Base-by-base conservation (phyloP, 2,329 filamentous ascomycete genomes). In the Ophiocordyceps camponoti-leonardi region DNA sequence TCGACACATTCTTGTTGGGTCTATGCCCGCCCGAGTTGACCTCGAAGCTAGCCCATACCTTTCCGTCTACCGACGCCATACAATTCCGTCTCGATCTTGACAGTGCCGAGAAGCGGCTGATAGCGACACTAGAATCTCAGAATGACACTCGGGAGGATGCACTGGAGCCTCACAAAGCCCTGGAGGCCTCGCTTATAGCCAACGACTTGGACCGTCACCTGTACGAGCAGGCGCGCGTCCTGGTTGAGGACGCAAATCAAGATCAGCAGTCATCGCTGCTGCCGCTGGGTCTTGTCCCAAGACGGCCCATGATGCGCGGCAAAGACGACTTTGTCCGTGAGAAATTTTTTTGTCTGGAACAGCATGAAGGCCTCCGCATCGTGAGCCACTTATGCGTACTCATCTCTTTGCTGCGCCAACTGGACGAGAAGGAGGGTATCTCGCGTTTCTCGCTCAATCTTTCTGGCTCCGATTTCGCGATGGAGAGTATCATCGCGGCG, bases 401-500 rank as follows among this genome's bases (percentile, higher is more conserved):
- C 41, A 67, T 80, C 41, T 71, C 88, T 11, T 67, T 86, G 16
- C 71, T 90, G 39, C 77, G 79, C 54, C 72, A 70, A 42, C 65
- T 83, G 16, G 70, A 54, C 28, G 47, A 48, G n/a, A 48, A 44
- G 4, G 49, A 54, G 13, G 49, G 49, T 18, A 52, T 48, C 12
- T 45, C 48, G 4, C 47, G 8, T 45, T 48, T 18, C 23, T 45
- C n/a, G 44, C 46, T 19, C 49, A 49, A 7, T 49, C 50, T 23
- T 3, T 42, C 50, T 10, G 54, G 54, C 19, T 54, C 53, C 45
- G 61, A 64, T 31, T 65, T 68, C 44, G 71, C 71, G 16, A 73
- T 80, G 51, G 83, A 94, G 55, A 86, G 84, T 54, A 77, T 90
- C 42, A 69, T 95, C 45, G 78, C 83, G 1, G 80, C 77, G 4